A percentile compares a stretch with the other conserved stretches of the same genome.
These are phyloP conservation scores for Leccinum broughii DNA, from an alignment of 768 basidiomycete genomes.

Conservation along the genomic window DNA sequence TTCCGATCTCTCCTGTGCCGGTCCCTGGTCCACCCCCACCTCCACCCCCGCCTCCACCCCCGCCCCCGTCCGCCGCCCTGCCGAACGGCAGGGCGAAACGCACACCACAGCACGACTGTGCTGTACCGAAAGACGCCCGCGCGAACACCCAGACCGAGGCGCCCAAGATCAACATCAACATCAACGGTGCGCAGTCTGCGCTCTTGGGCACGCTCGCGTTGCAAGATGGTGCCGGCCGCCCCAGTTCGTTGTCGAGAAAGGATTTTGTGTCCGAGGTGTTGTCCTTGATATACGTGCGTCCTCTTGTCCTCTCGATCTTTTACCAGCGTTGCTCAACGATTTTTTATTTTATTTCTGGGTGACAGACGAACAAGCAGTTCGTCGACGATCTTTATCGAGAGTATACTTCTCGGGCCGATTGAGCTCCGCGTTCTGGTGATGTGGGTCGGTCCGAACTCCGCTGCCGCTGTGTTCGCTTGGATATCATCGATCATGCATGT, in stretches of 20 bases:
- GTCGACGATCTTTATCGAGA: constrained; percentile 61
- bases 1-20: too few species aligned
- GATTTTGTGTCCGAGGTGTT: constrained; percentile 61
- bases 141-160: neutral
- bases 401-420: constrained; percentile 36
- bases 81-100: constrained; percentile 30
- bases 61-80: constrained; percentile 5
- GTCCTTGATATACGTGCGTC: constrained; percentile 60
- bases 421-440: neutral
- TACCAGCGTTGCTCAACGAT: neutral
- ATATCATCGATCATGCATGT: constrained; percentile 1
- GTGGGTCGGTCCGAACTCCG: neutral
- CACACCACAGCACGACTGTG: neutral
- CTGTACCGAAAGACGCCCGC: constrained; percentile 6
- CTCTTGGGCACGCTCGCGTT: constrained; percentile 27
- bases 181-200: constrained; percentile 22
- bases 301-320: neutral
- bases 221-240: constrained; percentile 17
- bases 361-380: constrained; percentile 64
- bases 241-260: constrained; percentile 44
- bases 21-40: neutral
- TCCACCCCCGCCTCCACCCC: neutral
- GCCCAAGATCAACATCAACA: constrained; percentile 24
- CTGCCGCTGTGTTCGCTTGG: neutral
- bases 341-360: neutral